Conservation (phyloP, 306 rosid species). For the Gynostemma pentaphyllum region DNA sequence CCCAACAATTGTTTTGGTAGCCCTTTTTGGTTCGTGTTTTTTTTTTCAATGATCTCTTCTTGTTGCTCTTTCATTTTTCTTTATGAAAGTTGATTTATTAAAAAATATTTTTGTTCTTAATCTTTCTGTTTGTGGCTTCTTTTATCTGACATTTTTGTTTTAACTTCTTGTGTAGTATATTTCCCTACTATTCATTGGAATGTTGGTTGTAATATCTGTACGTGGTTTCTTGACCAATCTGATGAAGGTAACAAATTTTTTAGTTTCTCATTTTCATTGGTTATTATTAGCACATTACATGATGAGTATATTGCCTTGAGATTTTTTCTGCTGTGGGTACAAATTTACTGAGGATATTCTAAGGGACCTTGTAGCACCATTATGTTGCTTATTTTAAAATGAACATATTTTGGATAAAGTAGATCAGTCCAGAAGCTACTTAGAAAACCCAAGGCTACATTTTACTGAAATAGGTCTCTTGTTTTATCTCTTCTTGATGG, state of each 20-base stretch:
- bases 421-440: neutral
- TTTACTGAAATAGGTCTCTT: too few relatives aligned
- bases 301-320: neutral
- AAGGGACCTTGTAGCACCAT: neutral
- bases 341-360: conserved; percentile 4
- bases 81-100: neutral
- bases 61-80: too few relatives aligned
- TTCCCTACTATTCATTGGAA: conserved; percentile 82
- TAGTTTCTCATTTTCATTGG: neutral
- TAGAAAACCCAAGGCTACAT: too few relatives aligned
- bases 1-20: too few relatives aligned
- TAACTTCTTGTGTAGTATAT: conserved; percentile 57
- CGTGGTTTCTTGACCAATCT: conserved; percentile 94
- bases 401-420: neutral
- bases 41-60: too few relatives aligned
- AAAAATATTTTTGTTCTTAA: neutral
- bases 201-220: conserved; percentile 85
- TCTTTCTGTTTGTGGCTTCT: neutral
- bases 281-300: neutral
- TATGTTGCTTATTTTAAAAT: neutral
- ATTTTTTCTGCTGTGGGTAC: neutral
- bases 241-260: conserved; percentile 63
- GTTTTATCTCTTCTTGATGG: too few relatives aligned
- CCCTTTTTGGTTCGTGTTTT: too few relatives aligned
- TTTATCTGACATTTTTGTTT: conserved; percentile 7